A percentile compares a stretch with the other conserved stretches of the same genome.
These are phyloP conservation scores for Trichoderma sp. DNA, from an alignment of 2,329 filamentous ascomycete species.

Conservation along the genomic window DNA sequence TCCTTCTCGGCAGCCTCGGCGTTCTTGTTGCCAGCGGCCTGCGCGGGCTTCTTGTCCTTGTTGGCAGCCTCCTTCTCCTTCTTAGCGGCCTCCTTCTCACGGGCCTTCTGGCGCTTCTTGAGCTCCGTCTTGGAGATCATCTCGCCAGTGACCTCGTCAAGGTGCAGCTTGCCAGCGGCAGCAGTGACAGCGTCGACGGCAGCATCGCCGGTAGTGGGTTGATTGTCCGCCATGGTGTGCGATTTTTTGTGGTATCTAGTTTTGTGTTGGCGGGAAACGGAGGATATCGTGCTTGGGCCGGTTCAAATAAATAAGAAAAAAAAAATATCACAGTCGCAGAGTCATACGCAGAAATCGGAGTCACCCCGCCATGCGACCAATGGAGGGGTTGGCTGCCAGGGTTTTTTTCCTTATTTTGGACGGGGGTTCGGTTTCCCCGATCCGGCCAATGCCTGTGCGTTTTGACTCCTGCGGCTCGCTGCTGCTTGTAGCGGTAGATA, in stretches of 20 bases:
- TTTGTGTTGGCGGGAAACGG: background rate
- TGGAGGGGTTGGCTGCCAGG: conserved; percentile 16
- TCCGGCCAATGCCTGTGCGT: background rate
- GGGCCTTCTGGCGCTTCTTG: conserved; percentile 94
- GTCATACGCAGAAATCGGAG: conserved; percentile 17
- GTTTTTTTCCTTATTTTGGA: background rate
- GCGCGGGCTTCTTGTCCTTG: conserved; percentile 20
- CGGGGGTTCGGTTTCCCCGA: conserved; percentile 17
- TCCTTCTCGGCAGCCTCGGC: conserved; percentile 65
- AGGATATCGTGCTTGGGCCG: background rate
- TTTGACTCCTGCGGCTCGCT: background rate
- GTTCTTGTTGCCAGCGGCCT: conserved; percentile 33
- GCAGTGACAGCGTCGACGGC: conserved; percentile 53
- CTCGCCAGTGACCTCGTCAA: conserved; percentile 93
- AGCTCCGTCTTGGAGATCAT: conserved; percentile 79
- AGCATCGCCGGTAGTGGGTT: conserved; percentile 33
- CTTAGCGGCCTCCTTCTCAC: conserved; percentile 85
- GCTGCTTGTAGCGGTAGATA: background rate
- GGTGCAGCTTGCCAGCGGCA: conserved; percentile 68
- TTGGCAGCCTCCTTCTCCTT: conserved; percentile 76
- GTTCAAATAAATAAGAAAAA: background rate
- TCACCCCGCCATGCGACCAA: conserved; percentile 21
- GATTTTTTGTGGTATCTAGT: background rate
- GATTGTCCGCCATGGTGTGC: conserved; percentile 35
- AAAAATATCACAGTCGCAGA: conserved; percentile 15